phyloP scores from a whole-genome alignment of 805 yeast species.

The Lachancea fermentati region DNA sequence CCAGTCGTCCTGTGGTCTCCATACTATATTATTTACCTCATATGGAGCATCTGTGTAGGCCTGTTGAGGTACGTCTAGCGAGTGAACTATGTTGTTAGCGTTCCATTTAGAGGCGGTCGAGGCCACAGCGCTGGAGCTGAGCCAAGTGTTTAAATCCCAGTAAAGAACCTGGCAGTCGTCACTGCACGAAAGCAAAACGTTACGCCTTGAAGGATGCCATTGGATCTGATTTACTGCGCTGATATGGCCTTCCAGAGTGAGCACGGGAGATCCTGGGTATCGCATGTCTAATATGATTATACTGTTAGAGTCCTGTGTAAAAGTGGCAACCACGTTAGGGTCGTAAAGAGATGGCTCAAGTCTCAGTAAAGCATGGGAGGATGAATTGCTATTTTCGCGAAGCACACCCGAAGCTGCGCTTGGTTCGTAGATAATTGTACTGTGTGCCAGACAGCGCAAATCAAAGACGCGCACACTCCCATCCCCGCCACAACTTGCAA shows the following conservation, averaged over 20 bases:
- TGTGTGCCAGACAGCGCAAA: constrained; percentile 80
- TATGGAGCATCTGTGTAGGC: constrained; percentile 51
- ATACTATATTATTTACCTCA: constrained; percentile 73
- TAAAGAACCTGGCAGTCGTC: constrained; percentile 69
- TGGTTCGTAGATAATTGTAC: constrained; percentile 90
- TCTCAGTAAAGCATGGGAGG: constrained; percentile 55
- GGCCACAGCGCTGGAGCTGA: constrained; percentile 14
- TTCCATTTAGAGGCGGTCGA: constrained; percentile 12
- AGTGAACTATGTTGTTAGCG: constrained; percentile 13
- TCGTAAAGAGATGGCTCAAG: constrained; percentile 76
- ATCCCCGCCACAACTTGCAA: constrained; percentile 92
- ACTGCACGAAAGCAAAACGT: constrained; percentile 57
- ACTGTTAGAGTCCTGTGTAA: constrained; percentile 62
- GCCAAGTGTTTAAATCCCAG: constrained; percentile 49
- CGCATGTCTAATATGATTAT: constrained; percentile 77
- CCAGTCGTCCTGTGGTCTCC: constrained; percentile 76
- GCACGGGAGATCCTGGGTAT: constrained; percentile 76
- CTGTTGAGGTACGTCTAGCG: constrained; percentile 32
- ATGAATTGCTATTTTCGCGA: neutral
- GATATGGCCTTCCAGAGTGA: constrained; percentile 61
- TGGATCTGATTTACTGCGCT: constrained; percentile 64
- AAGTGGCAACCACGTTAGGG: constrained; percentile 76
- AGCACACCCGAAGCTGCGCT: constrained; percentile 26
- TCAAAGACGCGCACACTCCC: constrained; percentile 93
- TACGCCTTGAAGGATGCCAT: constrained; percentile 75